Conservation (phyloP, 2,329 filamentous ascomycete species). For the Curvularia hawaiiensis region DNA sequence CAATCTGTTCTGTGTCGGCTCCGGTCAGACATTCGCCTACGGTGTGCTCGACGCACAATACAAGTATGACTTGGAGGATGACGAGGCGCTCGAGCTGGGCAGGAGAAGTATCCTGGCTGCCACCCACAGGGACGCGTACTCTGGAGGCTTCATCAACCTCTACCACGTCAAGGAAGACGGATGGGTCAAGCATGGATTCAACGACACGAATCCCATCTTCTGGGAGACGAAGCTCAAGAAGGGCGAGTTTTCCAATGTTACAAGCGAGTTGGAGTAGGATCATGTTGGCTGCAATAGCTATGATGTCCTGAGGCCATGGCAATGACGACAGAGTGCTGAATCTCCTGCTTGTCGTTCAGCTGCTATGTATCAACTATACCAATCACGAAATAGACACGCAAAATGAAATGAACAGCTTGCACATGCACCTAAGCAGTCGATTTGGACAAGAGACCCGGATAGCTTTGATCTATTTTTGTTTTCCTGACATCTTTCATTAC, state of each 20-base stretch:
- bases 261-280: conserved; percentile 69
- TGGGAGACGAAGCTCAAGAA: conserved; percentile 99
- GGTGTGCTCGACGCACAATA: conserved; percentile 97
- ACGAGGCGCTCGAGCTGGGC: conserved; percentile 90
- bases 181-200: conserved; percentile 99
- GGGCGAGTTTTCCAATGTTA: conserved; percentile 97
- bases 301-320: not conserved
- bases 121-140: conserved; percentile 97
- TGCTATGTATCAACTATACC: conserved; percentile 1
- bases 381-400: conserved; percentile 16
- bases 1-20: conserved; percentile 98
- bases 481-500: conserved; percentile 9
- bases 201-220: conserved; percentile 98
- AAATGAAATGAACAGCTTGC: conserved; percentile 14
- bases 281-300: not conserved
- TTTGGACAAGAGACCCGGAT: not conserved
- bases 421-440: conserved; percentile 1
- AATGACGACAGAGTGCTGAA: not conserved
- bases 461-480: not conserved
- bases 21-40: conserved; percentile 98
- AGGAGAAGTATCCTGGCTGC: conserved; percentile 92
- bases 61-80: conserved; percentile 81
- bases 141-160: conserved; percentile 96
- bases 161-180: conserved; percentile 99
- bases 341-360: not conserved